Conservation (phyloP, 495 filamentous ascomycete species). For the Penicillium coffeae region DNA sequence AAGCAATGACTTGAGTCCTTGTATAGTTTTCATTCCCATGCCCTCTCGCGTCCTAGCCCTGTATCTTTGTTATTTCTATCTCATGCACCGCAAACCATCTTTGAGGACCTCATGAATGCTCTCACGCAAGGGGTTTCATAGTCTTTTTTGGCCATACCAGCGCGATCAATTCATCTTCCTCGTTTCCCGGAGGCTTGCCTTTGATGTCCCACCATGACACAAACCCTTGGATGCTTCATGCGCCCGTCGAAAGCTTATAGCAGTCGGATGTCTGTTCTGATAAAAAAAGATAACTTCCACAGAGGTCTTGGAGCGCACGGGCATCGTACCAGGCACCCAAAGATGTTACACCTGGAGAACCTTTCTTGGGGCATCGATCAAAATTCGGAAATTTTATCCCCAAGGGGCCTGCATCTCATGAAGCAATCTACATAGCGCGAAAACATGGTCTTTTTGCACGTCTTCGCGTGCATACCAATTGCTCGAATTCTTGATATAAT, state of each 20-base stretch:
- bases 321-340: no score
- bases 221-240: no score
- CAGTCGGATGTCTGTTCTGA: no score
- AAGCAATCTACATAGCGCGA: neutral
- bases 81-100: no score
- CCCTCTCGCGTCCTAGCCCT: slow-evolving; percentile 4
- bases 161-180: neutral
- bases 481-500: neutral
- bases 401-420: neutral
- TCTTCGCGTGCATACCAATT: neutral
- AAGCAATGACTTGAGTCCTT: slow-evolving; percentile 2
- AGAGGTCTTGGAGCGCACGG: no score
- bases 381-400: neutral
- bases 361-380: neutral
- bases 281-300: no score
- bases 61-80: slow-evolving; percentile 1
- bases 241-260: no score
- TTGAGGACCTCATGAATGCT: no score
- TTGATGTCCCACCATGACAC: no score
- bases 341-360: neutral
- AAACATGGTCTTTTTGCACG: no score
- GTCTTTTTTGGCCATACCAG: neutral
- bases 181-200: no score
- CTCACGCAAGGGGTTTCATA: no score
- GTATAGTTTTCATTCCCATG: slow-evolving; percentile 1